phyloP scores from a whole-genome alignment of 2,329 filamentous ascomycete genomes.

The Colletotrichum sp. region DNA sequence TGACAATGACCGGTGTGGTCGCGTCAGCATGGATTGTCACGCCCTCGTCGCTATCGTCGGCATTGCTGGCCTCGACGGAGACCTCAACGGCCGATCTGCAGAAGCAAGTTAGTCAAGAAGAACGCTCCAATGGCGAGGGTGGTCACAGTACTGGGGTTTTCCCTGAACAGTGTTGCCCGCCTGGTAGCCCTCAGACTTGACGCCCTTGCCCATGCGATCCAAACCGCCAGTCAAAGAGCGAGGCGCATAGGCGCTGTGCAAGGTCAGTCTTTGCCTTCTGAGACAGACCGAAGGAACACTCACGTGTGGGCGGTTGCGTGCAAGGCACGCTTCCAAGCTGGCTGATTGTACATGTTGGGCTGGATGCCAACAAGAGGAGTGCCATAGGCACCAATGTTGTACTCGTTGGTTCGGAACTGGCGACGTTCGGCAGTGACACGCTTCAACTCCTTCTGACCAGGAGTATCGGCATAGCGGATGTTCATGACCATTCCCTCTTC shows the following conservation, averaged over 20 bases:
- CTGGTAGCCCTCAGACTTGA: conserved; percentile 21
- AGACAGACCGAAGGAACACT: neutral
- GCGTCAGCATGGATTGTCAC: conserved; percentile 60
- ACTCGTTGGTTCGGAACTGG: conserved; percentile 95
- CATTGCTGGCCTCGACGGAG: conserved; percentile 34
- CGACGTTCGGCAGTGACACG: conserved; percentile 93
- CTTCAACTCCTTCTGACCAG: conserved; percentile 96
- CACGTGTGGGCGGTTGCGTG: conserved; percentile 14
- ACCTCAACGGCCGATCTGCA: conserved; percentile 18
- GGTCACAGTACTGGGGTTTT: conserved; percentile 21
- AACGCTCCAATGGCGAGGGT: conserved; percentile 15
- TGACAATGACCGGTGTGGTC: conserved; percentile 44
- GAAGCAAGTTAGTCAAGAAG: conserved; percentile 35
- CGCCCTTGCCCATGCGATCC: conserved; percentile 19
- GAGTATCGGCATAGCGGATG: conserved; percentile 96
- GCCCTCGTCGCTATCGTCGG: conserved; percentile 57
- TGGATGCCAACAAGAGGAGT: conserved; percentile 64
- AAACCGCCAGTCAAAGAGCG: conserved; percentile 15
- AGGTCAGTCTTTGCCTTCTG: neutral
- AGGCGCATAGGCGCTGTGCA: conserved; percentile 10
- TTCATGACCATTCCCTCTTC: conserved; percentile 85
- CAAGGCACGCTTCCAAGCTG: conserved; percentile 38
- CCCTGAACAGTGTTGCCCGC: conserved; percentile 20
- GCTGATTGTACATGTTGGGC: conserved; percentile 50
- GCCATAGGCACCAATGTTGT: conserved; percentile 77